phyloP scores from a whole-genome alignment of 148 eudicot genomes.

The Rhododendron simsii region DNA sequence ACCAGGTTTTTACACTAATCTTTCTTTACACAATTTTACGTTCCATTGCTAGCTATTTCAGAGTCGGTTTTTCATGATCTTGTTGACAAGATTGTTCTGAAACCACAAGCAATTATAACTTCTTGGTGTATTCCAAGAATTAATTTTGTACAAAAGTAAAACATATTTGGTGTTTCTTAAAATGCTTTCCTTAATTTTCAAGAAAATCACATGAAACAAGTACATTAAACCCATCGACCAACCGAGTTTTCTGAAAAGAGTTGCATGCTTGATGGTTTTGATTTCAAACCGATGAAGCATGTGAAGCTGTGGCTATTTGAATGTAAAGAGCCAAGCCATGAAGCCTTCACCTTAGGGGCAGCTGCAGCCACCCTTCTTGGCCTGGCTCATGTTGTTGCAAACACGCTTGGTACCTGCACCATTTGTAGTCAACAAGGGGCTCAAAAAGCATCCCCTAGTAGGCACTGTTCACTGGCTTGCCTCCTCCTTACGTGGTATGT shows the following conservation, averaged over 20 bases:
- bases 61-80: not conserved
- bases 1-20: slow-evolving; percentile 40
- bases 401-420: slow-evolving; percentile 61
- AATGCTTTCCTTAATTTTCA: not conserved
- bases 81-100: not conserved
- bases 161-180: not conserved
- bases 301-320: slow-evolving; percentile 76
- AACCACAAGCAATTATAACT: not conserved
- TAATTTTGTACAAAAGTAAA: not conserved
- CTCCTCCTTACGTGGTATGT: slow-evolving; percentile 62
- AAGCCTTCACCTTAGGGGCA: slow-evolving; percentile 57
- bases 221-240: not conserved
- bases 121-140: not conserved
- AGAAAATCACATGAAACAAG: not conserved
- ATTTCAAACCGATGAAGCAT: slow-evolving; percentile 50
- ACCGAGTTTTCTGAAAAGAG: not conserved
- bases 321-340: slow-evolving; percentile 76
- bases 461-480: slow-evolving; percentile 56
- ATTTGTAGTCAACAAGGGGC: slow-evolving; percentile 37
- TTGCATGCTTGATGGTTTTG: not conserved
- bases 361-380: slow-evolving; percentile 55
- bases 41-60: not conserved
- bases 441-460: slow-evolving; percentile 45
- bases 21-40: not conserved
- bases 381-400: slow-evolving; percentile 60